Conservation (phyloP, 2,329 filamentous ascomycete genomes). For the Daldinia sp. region DNA sequence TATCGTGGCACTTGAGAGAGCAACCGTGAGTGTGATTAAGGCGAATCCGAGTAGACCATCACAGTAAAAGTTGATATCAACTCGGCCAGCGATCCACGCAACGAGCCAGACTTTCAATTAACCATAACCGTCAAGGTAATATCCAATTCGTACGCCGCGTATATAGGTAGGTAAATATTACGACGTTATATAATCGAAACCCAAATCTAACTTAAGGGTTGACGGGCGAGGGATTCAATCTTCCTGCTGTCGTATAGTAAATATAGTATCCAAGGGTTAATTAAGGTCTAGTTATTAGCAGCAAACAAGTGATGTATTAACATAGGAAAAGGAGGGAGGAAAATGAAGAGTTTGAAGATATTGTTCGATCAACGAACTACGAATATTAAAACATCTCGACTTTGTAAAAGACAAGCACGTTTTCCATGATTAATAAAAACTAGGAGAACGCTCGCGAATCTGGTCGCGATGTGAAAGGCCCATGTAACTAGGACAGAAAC, state of each 20-base stretch:
- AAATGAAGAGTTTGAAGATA: conserved; percentile 15
- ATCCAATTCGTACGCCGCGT: not conserved
- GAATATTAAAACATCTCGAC: conserved; percentile 25
- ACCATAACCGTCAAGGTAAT: not conserved
- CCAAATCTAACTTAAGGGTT: not conserved
- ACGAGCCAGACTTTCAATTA: not conserved
- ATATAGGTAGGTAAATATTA: not conserved
- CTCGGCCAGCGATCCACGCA: conserved; percentile 17
- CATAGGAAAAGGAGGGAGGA: conserved; percentile 6
- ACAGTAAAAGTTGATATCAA: not conserved
- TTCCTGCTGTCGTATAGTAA: conserved; percentile 32
- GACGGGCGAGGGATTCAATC: not conserved
- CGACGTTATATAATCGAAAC: too few species aligned
- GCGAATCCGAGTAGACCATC: not conserved
- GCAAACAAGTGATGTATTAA: not conserved
- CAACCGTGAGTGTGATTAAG: not conserved
- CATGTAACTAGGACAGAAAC: conserved; percentile 14
- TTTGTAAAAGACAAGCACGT: not conserved
- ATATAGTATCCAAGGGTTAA: conserved; percentile 28
- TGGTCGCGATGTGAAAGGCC: conserved; percentile 21
- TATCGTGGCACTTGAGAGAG: conserved; percentile 8
- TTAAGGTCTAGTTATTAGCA: conserved; percentile 7
- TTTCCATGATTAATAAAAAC: not conserved
- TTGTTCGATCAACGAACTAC: conserved; percentile 21
- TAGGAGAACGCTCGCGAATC: conserved; percentile 32